Base-by-base conservation (phyloP, 441 rosid genomes). In the Aleurites moluccanus region DNA sequence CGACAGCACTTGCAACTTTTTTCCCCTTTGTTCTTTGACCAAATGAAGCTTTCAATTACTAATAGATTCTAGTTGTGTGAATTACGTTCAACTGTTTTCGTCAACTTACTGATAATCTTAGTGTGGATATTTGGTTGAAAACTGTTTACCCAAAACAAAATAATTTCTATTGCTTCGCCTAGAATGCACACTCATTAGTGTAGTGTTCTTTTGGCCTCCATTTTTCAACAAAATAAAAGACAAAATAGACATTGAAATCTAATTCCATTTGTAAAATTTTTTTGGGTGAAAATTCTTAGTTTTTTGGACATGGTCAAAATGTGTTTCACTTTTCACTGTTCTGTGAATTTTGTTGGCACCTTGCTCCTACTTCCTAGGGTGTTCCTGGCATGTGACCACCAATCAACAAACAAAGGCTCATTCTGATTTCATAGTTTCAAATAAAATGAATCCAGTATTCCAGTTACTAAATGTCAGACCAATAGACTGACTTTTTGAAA, bases 401-500 rank as follows among this genome's bases (percentile, higher is more conserved):
- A 13, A 3, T 49, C 16, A 15, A 49, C 47, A 8, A 63, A 18
- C 35, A 49, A 28, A n/a, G 5, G 10, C 3, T 49, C 67, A 45
- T 61, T 61, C 23, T 49, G 60, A 73, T 73, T 49, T 73, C 47
- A 49, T n/a, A 21, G 35, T 63, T 27, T 35, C 15, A 45, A 33
- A 73, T 47, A n/a, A 21, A 73, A 42, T 40, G 4, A 18, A 23
- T 60, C 57, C 28, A 50, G 55, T 16, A 18, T 50, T 50, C 55
- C 5, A 50, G 55, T 16, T 14, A 13, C 33, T 55, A 23, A 25
- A 25, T 70, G 42, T 59, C 20, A 15, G 25, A 71, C 40, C 10
- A 70, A 6, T 6, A 3, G 52, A 70, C 49, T 30, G 47, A 3
- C 38, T 40, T 62, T 18, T 28, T 49, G 38, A 40, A 72, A 52